Evolutionary conservation across 1,139 yeast genomes (phyloP), one percentile per base, ranked within the genome.

Genomic region (Kodamaea sp.): DNA sequence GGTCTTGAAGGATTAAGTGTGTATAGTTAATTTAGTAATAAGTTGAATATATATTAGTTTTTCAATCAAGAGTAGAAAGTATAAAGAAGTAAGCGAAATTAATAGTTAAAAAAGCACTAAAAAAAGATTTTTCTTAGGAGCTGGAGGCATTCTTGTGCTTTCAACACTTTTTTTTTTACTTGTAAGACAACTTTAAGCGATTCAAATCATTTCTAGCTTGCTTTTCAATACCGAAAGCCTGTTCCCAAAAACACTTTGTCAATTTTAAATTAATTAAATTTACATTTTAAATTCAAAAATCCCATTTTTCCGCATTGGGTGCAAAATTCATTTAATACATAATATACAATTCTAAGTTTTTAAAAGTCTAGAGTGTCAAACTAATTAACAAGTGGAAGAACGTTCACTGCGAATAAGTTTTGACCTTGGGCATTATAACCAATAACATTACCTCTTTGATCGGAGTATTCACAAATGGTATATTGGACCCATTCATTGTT

Each of bases 391-490:
- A 62, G 70, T 34, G 75, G 67, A 29, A 68, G 50, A 35, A 83
- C 89, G 49, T 83, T 79, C 24, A 60, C 63, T 29, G 58, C 67
- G 57, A 81, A 82, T 53, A 58, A 67, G 38, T 62, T 61, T 45
- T 52, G 40, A 6, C 70, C 70, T n/a, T 60, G 65, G 6, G 48
- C 38, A 40, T 61, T 61, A 22, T 58, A 56, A 22, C 74, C 68
- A 34, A 76, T 63, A 33, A 76, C 55, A 54, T 83, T 83, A 56
- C 92, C 92, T 48, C 79, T 73, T 20, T 74, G 65, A 30, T 65
- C 55, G 29, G 67, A 56, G 61, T 84, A 84, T 52, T 82, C 84
- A 67, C 92, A 84, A 42, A 82, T 74, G 41, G 84, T 70, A 63
- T 82, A 83, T 48, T 75, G 78, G 10, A 30, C 29, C 45, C 71